Percentiles rank a stretch among this genome's conserved stretches.
phyloP scores from a whole-genome alignment of 1,139 yeast genomes.

The Saccharomyces hybrid region DNA sequence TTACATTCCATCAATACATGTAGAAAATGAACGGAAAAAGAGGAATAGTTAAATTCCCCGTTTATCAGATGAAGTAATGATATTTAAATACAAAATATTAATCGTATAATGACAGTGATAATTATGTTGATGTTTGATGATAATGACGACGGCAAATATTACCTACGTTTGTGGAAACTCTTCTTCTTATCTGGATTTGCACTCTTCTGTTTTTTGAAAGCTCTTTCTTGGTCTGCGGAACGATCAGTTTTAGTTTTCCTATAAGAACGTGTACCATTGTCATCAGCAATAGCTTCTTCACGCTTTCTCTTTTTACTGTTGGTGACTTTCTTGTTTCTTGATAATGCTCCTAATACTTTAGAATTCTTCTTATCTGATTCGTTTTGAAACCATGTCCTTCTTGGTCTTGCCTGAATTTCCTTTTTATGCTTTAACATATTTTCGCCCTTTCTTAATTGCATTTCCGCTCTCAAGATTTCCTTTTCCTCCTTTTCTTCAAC shows the following conservation, averaged over 20 bases:
- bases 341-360: constrained; percentile 24
- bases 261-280: constrained; percentile 42
- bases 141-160: constrained; percentile 1
- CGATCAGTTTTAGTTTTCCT: constrained; percentile 69
- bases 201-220: constrained; percentile 33
- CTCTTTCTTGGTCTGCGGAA: constrained; percentile 40
- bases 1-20: not conserved
- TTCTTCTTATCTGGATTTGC: constrained; percentile 25
- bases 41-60: not conserved
- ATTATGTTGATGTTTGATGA: not conserved
- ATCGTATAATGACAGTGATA: not conserved
- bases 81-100: not conserved
- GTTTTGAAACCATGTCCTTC: constrained; percentile 92
- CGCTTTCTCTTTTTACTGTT: constrained; percentile 55
- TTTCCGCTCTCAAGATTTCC: constrained; percentile 79
- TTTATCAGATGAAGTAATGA: not conserved
- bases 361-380: constrained; percentile 59
- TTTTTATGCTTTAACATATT: constrained; percentile 71
- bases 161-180: constrained; percentile 13
- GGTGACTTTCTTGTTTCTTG: constrained; percentile 42
- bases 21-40: not conserved
- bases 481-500: constrained; percentile 86
- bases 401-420: constrained; percentile 85
- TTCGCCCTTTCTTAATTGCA: constrained; percentile 80
- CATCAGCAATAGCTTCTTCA: constrained; percentile 41